Evolutionary conservation across 768 basidiomycete genomes (phyloP), one percentile per base, ranked within the genome.

Genomic region (Termitomyces heimii): DNA sequence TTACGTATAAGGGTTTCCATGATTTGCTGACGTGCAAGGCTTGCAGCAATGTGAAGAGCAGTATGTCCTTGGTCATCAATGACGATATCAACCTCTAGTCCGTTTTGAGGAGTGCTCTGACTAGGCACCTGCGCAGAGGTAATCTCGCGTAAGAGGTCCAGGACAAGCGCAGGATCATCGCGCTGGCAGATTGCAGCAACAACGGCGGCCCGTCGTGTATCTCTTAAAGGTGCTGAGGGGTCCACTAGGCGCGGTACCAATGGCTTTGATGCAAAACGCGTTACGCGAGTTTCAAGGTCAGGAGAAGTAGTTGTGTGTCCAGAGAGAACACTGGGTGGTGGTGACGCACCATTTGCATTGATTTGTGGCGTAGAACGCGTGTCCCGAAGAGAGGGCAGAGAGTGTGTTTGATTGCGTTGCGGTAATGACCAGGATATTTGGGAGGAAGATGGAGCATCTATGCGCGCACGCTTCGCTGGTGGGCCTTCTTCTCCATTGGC

Each of bases 21-120:
- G 34, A 81, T 83, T 26, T 79, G 75, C 49, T 83, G 78, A 22
- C 91, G 82, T 0, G 86, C 91, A 50, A 98, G 77, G 44, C 94
- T 91, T 6, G 94, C 86, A 1, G 97, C 95, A 60, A 98, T 81
- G 68, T 99, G 97, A 14, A 99, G 77, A 10, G 95, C 89, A 0
- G 94, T 93, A 69, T 99, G 97, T 0, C 93, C 92, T 65, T 94
- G 89, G 61, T 97, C 92, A 65, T 99, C 97, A 42, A 99, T 81
- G 42, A 96, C 78, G n/a, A 82, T 78, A 67, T 98, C 90, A 48
- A 92, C 74, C 57, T 94, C 92, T 37, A 77, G 62, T n/a, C 65
- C 58, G 14, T 64, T 62, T 9, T 65, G 62, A 12, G 59, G 57
- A n/a, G 58, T 55, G 24, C 65, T 65, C 28, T 66, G 66, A 29